phyloP scores from a whole-genome alignment of 148 eudicot species.

The Dianthus caryophyllus region DNA sequence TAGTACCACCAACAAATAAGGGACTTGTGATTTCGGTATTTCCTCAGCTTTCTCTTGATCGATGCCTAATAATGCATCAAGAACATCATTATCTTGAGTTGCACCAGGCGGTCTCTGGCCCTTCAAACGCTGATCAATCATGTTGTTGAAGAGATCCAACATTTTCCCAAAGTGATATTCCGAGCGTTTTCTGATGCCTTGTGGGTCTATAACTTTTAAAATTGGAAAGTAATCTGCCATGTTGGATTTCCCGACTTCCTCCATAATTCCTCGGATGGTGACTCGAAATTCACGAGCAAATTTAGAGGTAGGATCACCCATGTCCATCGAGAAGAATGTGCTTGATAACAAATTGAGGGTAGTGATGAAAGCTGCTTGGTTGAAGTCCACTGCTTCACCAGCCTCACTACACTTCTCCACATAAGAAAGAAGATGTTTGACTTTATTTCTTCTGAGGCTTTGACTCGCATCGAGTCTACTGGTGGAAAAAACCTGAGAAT shows the following conservation, averaged over 20 bases:
- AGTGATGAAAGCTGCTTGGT: constrained; percentile 14
- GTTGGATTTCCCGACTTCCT: constrained; percentile 13
- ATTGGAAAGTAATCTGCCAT: constrained; percentile 5
- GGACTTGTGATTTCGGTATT: constrained; percentile 10
- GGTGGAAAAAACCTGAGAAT: constrained; percentile 11
- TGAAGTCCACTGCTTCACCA: constrained; percentile 11
- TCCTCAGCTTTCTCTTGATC: constrained; percentile 12
- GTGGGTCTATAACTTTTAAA: neutral
- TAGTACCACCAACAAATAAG: constrained; percentile 9
- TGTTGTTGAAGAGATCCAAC: constrained; percentile 13
- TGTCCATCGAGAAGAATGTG: constrained; percentile 15
- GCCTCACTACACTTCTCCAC: constrained; percentile 14
- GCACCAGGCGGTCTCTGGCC: constrained; percentile 8
- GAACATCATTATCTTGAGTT: constrained; percentile 6
- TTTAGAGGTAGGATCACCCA: constrained; percentile 14
- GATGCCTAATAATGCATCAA: constrained; percentile 15
- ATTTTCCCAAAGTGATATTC: constrained; percentile 10
- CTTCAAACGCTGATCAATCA: constrained; percentile 12
- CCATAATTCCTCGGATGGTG: constrained; percentile 11
- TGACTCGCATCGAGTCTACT: constrained; percentile 12
- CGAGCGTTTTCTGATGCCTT: constrained; percentile 5
- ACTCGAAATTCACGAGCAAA: constrained; percentile 14
- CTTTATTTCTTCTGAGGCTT: constrained; percentile 8
- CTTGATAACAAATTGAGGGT: constrained; percentile 14
- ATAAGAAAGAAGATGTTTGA: constrained; percentile 14